Conservation (phyloP, 2,329 filamentous ascomycete genomes). For the Torrubiella hemipterigena region DNA sequence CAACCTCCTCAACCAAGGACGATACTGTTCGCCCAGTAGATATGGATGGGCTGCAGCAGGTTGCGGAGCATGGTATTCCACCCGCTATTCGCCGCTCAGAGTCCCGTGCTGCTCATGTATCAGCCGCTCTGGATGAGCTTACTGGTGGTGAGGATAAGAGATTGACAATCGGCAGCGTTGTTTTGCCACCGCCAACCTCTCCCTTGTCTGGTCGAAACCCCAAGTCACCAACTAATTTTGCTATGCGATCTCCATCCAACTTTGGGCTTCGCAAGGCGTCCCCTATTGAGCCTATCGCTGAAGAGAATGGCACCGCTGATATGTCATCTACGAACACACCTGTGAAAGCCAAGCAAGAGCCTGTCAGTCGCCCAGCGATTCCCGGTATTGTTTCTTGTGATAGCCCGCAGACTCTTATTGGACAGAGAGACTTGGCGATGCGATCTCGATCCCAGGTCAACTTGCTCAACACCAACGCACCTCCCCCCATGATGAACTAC, state of each 20-base stretch:
- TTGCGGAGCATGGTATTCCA: conserved; percentile 38
- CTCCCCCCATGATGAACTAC: conserved; percentile 14
- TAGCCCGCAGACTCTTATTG: conserved; percentile 43
- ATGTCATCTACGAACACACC: conserved; percentile 9
- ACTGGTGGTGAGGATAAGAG: too few relatives aligned
- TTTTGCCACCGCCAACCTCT: too few relatives aligned
- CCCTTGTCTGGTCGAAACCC: conserved; percentile 9
- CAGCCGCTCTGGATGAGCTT: conserved; percentile 5
- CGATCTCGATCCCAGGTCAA: conserved; percentile 37
- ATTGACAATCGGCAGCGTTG: too few relatives aligned
- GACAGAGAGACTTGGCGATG: conserved; percentile 41
- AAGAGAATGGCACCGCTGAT: conserved; percentile 20
- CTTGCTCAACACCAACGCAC: conserved; percentile 15
- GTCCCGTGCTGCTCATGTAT: conserved; percentile 15
- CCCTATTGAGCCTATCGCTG: conserved; percentile 28
- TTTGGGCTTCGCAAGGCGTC: conserved; percentile 15
- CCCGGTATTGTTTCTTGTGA: conserved; percentile 37
- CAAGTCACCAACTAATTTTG: conserved; percentile 9
- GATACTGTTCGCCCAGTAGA: conserved; percentile 52
- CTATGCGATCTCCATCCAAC: conserved; percentile 12
- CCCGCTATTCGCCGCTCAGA: conserved; percentile 15
- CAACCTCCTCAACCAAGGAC: conserved; percentile 9
- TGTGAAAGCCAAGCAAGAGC: conserved; percentile 1
- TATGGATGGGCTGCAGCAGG: conserved; percentile 53
- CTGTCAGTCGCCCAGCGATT: conserved; percentile 15